Percentiles rank a stretch among this genome's conserved stretches.
Evolutionary conservation across 495 filamentous ascomycete genomes (phyloP).

Genomic region (Rhypophila decipiens): DNA sequence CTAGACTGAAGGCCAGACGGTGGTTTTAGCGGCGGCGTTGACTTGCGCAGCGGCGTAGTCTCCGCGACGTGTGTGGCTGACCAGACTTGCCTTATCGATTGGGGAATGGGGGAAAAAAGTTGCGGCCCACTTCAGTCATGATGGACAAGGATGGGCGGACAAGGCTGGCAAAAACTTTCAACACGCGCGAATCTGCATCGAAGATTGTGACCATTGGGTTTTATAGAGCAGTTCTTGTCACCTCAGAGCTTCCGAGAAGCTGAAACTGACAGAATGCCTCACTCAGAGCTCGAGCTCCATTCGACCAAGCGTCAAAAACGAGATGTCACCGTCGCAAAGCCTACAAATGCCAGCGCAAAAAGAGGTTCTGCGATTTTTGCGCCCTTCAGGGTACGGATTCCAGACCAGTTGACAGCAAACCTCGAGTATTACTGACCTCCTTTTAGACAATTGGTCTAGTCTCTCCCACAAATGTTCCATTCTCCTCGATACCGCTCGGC

Average conservation of each 20-base stretch:
- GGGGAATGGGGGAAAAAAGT: not conserved
- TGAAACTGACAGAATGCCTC: conserved; percentile 35
- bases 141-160: conserved; percentile 2
- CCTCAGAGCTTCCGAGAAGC: conserved; percentile 3
- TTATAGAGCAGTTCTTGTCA: not conserved
- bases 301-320: conserved; percentile 64
- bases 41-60: no score
- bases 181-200: no score
- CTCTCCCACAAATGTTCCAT: conserved; percentile 82
- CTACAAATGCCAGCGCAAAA: conserved; percentile 24
- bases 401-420: no score
- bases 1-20: not conserved
- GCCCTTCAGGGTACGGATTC: conserved; percentile 70
- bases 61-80: no score
- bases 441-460: conserved; percentile 82
- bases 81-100: not conserved
- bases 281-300: conserved; percentile 45
- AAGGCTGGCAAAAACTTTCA: conserved; percentile 21
- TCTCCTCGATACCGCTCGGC: conserved; percentile 79
- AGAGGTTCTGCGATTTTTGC: conserved; percentile 74
- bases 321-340: conserved; percentile 26
- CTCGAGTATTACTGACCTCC: not conserved
- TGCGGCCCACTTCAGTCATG: not conserved
- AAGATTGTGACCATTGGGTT: no score
- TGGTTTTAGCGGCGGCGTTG: not conserved